Percentiles rank a stretch among this genome's conserved stretches.
phyloP scores from a whole-genome alignment of 768 basidiomycete genomes.

The Mycena latifolia region DNA sequence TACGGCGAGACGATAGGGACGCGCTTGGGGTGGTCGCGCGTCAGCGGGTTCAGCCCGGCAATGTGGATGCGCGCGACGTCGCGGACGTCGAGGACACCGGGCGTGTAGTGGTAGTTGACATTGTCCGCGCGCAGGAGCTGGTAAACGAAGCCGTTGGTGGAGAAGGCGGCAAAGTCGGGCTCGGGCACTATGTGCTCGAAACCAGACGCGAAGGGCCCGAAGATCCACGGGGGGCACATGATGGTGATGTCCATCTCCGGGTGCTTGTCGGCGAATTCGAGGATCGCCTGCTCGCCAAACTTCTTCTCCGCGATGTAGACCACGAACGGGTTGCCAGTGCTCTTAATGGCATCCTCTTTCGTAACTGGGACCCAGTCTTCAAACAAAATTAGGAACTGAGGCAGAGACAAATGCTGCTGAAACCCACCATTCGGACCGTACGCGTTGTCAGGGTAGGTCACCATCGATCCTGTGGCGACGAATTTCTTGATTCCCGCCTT shows the following conservation, averaged over 20 bases:
- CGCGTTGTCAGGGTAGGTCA: conserved; percentile 18
- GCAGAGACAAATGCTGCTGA: too few species aligned
- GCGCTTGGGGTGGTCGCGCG: too few species aligned
- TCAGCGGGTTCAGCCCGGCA: too few species aligned
- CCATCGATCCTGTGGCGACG: conserved; percentile 40
- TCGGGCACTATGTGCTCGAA: conserved; percentile 36
- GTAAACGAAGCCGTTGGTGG: conserved; percentile 32
- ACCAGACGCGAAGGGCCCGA: conserved; percentile 43
- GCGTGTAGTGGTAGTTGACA: conserved; percentile 16
- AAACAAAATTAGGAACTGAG: too few species aligned
- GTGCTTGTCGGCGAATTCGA: conserved; percentile 31
- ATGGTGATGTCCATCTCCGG: conserved; percentile 37
- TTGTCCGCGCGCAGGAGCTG: conserved; percentile 32
- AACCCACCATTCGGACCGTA: conserved; percentile 27
- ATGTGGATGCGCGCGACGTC: too few species aligned
- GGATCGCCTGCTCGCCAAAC: conserved; percentile 29
- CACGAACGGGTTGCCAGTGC: too few species aligned
- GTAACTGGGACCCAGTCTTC: too few species aligned
- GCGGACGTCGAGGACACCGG: too few species aligned
- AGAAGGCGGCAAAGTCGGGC: too few species aligned
- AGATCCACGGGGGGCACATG: conserved; percentile 40
- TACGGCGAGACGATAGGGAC: too few species aligned
- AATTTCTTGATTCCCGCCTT: conserved; percentile 41
- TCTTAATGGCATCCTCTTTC: too few species aligned
- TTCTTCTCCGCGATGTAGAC: too few species aligned